phyloP scores from a whole-genome alignment of 2,329 filamentous ascomycete genomes.

The Cladosporium sp. region DNA sequence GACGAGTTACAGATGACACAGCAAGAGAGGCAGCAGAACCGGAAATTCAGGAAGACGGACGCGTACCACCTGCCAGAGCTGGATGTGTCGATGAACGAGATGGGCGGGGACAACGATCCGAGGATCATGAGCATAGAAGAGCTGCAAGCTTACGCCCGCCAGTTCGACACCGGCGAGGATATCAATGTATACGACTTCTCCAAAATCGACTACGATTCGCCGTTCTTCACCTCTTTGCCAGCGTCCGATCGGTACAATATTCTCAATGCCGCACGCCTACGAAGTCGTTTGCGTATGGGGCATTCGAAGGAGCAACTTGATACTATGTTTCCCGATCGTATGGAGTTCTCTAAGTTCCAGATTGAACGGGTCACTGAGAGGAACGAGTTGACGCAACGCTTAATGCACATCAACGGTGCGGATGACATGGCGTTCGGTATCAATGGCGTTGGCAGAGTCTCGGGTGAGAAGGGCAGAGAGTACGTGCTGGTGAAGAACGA shows the following conservation, averaged over 20 bases:
- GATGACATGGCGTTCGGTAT: slow-evolving; percentile 64
- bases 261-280: slow-evolving; percentile 83
- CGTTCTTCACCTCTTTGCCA: slow-evolving; percentile 91
- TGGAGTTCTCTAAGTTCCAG: slow-evolving; percentile 96
- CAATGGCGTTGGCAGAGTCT: slow-evolving; percentile 65
- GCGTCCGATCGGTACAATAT: slow-evolving; percentile 95
- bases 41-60: slow-evolving; percentile 87
- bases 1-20: slow-evolving; percentile 83
- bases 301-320: slow-evolving; percentile 95
- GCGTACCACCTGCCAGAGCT: slow-evolving; percentile 93
- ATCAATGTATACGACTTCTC: slow-evolving; percentile 88
- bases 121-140: slow-evolving; percentile 96
- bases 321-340: slow-evolving; percentile 93
- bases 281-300: slow-evolving; percentile 90
- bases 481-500: slow-evolving; percentile 97
- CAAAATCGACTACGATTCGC: slow-evolving; percentile 96
- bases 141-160: slow-evolving; percentile 86
- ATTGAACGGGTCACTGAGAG: slow-evolving; percentile 91
- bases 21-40: slow-evolving; percentile 70
- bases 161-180: slow-evolving; percentile 90
- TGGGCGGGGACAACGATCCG: slow-evolving; percentile 89
- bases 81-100: slow-evolving; percentile 72
- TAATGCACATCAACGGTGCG: slow-evolving; percentile 90
- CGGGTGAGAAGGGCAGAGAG: slow-evolving; percentile 84
- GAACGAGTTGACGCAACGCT: slow-evolving; percentile 88